These are phyloP conservation scores for Amphibolis antarctica DNA, from an alignment of 106 monocot genomes.

Conservation along the genomic window DNA sequence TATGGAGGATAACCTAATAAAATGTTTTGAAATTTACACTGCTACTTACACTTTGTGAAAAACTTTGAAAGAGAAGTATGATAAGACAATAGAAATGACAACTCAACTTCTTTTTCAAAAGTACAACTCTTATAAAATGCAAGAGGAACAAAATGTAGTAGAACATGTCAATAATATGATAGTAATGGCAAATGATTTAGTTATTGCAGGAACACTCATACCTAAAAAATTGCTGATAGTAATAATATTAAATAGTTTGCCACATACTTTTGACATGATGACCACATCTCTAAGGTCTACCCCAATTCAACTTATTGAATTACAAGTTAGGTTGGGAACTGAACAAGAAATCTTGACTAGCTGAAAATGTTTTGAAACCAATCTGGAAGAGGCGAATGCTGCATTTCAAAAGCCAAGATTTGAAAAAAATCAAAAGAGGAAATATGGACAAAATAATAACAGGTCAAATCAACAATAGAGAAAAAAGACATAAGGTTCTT, in stretches of 20 bases:
- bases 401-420: neutral
- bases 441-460: neutral
- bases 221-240: neutral
- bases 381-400: constrained; percentile 2
- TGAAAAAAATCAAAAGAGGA: neutral
- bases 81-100: neutral
- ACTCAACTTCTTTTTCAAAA: neutral
- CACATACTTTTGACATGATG: neutral
- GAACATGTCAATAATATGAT: neutral
- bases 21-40: neutral
- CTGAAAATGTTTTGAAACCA: neutral
- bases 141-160: too few relatives aligned
- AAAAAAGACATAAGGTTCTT: neutral
- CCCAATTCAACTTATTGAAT: neutral
- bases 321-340: neutral
- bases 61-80: constrained; percentile 4
- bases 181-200: neutral
- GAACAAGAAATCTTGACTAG: constrained; percentile 1
- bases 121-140: neutral
- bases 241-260: constrained; percentile 1
- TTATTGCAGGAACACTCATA: neutral
- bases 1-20: neutral
- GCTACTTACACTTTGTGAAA: neutral
- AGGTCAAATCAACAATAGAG: neutral
- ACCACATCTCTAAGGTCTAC: neutral